Base-by-base conservation (phyloP, 163 green algal species). In the Chloromonas sp. region DNA sequence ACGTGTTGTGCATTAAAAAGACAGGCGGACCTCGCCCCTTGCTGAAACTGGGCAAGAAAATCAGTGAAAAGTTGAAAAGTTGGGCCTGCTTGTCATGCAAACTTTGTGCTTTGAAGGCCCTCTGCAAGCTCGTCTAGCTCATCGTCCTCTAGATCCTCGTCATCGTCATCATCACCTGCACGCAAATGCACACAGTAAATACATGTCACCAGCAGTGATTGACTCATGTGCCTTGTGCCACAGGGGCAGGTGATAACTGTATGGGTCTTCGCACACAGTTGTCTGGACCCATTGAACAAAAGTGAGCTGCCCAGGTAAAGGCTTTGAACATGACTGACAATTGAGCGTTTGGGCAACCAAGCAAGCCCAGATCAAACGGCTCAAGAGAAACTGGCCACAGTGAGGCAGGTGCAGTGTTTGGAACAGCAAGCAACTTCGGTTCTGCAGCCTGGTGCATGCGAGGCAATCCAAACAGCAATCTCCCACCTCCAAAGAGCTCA, bases 51-150 rank as follows among this genome's bases (percentile, higher is more conserved):
- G 36, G 36, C 36, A 36, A 36, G 36, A 36, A 36, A 36, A 36
- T 36, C 36, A 36, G 36, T 36, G 36, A 36, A 36, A 36, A 36
- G 36, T 36, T 36, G 36, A 36, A 36, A 79, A n/a, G 14, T 79
- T 79, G 77, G 77, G 14, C 77, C 77, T 60, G 77, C 77, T 3
- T 81, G n/a, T 81, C 74, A 13, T 81, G 14, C 58, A 71, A 11
- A 11, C 13, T 36, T 60, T 59, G 79, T 70, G 15, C 60, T 60
- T 14, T 81, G 2, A 13, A 92, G 70, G 66, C 86, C 76, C 2
- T 82, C 61, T 70, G 86, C 87, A 81, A 92, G 78, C 71, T 71
- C 84, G 14, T 89, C 86, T 58, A 92, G 83, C 60, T 92, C 87
- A 0, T 88, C 88, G 0, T 87, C 79, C 58, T 90, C 87, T 11